phyloP scores from a whole-genome alignment of 2,329 filamentous ascomycete genomes.

The Phialophora verrucosa region DNA sequence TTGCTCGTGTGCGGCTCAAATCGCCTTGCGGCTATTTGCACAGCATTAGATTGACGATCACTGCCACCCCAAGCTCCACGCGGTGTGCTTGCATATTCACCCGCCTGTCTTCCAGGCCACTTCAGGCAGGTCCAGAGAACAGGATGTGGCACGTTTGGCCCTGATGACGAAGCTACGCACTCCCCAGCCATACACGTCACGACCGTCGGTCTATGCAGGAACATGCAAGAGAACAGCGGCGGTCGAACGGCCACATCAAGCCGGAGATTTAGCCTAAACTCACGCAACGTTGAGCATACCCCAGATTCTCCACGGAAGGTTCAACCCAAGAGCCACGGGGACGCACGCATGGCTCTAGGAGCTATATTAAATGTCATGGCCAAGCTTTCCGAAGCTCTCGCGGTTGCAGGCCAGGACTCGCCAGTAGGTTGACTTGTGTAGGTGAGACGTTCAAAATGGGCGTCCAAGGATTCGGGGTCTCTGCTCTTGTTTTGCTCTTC shows the following conservation, averaged over 20 bases:
- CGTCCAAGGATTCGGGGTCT: background rate
- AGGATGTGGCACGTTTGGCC: background rate
- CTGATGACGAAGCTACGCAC: constrained; percentile 7
- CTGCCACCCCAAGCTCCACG: background rate
- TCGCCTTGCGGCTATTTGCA: constrained; percentile 15
- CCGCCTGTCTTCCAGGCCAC: background rate
- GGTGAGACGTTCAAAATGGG: background rate
- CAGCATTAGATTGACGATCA: constrained; percentile 7
- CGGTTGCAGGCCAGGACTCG: constrained; percentile 4
- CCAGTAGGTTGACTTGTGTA: background rate
- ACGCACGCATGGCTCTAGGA: background rate
- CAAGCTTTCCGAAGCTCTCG: constrained; percentile 10
- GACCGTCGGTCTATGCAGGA: background rate
- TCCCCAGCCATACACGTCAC: background rate
- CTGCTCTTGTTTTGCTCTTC: background rate
- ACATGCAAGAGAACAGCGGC: background rate
- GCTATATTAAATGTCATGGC: constrained; percentile 13
- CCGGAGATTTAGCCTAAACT: constrained; percentile 18
- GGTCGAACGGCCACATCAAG: background rate
- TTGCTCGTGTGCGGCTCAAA: background rate
- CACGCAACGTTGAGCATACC: background rate
- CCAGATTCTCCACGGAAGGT: constrained; percentile 10
- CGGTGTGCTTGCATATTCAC: background rate
- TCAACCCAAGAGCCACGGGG: background rate
- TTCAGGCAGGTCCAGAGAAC: constrained; percentile 9